Evolutionary conservation across 306 rosid genomes (phyloP), one percentile per base, ranked within the genome.

Genomic region (Quercus berberidifolia): DNA sequence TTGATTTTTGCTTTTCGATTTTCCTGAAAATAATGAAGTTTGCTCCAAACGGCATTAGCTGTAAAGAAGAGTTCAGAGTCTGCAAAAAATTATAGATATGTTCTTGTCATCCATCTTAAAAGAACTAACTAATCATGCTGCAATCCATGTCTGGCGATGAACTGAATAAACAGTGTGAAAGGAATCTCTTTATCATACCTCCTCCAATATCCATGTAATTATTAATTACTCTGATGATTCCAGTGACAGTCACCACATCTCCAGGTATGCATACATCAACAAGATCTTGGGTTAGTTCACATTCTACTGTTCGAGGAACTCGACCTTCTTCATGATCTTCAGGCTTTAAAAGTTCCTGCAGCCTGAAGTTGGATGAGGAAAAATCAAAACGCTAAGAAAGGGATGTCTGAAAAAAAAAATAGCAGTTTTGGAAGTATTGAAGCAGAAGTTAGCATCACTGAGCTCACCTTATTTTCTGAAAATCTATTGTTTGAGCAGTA

Each of bases 281-380:
- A 74, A 95, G 98, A 83, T 92, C 96, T 85, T 91, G 91, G 46
- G 86, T 85, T 70, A 95, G 93, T 76, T 95, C 99, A 82, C 98
- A 95, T 82, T 95, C 98, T 76, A 95, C 98, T 72, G 98, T 95
- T 76, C 98, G 92, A 81, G 99, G 99, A 74, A 95, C 91, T 65
- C 98, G 85, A 33, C 98, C 99, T 86, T 95, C 99, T 86, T 95
- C 99, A 19, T 91, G 99, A 79, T 95, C 97, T 77, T 95, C 98
- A 63, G 88, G 89, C 78, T 88, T 93, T 80, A 89, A 80, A 68
- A 90, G 86, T 82, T 95, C 99, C 83, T 95, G 96, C 64, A 95
- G 77, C 87, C 99, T 92, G 64, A 62, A 69, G 55, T 75, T 71
- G 28, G 60, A 79, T 14, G 51, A 49, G 77, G 74, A 6, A 55